Base-by-base conservation (phyloP, 805 yeast species). In the Ogataea henricii region DNA sequence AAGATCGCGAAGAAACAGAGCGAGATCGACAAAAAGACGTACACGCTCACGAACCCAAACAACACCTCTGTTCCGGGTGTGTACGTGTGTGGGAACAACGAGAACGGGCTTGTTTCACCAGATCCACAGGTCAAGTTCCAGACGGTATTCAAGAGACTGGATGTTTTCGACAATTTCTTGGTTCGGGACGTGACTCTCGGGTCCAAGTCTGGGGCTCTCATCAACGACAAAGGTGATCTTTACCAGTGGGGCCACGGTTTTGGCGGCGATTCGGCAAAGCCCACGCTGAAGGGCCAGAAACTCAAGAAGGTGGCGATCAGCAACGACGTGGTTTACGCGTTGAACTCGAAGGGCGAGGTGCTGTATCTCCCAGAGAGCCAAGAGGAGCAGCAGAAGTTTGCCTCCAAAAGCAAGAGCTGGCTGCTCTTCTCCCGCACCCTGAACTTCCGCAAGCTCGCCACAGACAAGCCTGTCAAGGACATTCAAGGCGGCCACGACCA, bases 161-260 rank as follows among this genome's bases (percentile, higher is more conserved):
- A 73, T 1, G 76, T 73, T 54, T 89, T 92, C 57, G 89, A 89
- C 59, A 77, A 77, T 33, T 74, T 75, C 67, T 57, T 71, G 13
- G 65, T 89, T 25, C 72, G 76, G 40, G 85, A 81, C 58, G 79
- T 91, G 4, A 69, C 73, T 17, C 60, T 89, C 2, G 70, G 74
- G 20, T 73, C 72, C 4, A 65, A 66, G 12, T 69, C 79, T 6
- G 82, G 78, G 23, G 67, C 75, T 4, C 89, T 89, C 0, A 78
- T 89, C 14, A 79, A 83, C 51, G 73, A 74, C 1, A 77, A 76
- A 13, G 98, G 97, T 16, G 78, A 85, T 58, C 72, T 89, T 26
- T 82, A 81, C 46, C 87, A 85, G 60, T 89, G 91, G 87, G 81
- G 82, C n/a, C 58, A 64, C 23, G 77, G 74, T 0, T 65, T 62